Evolutionary conservation across 2,329 filamentous ascomycete species (phyloP), one percentile per base, ranked within the genome.

Genomic region (Diaporthe sp.): DNA sequence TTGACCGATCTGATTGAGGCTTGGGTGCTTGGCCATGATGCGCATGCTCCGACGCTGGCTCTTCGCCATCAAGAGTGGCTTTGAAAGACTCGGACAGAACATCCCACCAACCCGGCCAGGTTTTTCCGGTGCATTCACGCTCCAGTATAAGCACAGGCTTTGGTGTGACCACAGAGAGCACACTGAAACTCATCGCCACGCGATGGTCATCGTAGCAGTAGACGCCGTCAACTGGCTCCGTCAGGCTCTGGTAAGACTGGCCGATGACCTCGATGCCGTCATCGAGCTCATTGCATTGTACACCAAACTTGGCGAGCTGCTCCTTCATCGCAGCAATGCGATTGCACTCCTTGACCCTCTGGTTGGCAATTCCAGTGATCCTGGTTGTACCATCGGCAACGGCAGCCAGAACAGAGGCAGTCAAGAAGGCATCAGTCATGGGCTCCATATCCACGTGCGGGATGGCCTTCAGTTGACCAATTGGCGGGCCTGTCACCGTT

Each of bases 61-160:
- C 95, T 47, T 92, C 90, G 17, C 97, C 97, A 75, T 92, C 90
- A n/a, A 98, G 86, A 38, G 89, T 85, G 38, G 94, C 94, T 45
- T 92, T 88, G 86, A 98, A 99, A 19, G 91, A 90, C 78, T 94
- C 91, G 30, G 92, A 92, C 73, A 98, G 85, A 25, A 92, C 91
- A 83, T 99, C 97, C 97, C 97, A 99, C 95, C 97, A 99, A 13
- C 96, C 97, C 0, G 97, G 97, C 97, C 97, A 99, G 3, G 97
- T 99, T 88, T 99, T 99, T 54, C 94, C 96, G 3, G 95, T 94
- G 82, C 97, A 99, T 80, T 98, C 95, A 75, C 95, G 93, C 82
- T 99, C 97, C 2, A 94, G 89, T 69, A 99, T 92, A 22, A 97
- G 85, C 0, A 95, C 93, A 0, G 94, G 89, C 10, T 90, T 84